Percentiles rank a stretch among this genome's conserved stretches.
Conservation (phyloP, 306 rosid genomes). For the Vigna mungo region DNA sequence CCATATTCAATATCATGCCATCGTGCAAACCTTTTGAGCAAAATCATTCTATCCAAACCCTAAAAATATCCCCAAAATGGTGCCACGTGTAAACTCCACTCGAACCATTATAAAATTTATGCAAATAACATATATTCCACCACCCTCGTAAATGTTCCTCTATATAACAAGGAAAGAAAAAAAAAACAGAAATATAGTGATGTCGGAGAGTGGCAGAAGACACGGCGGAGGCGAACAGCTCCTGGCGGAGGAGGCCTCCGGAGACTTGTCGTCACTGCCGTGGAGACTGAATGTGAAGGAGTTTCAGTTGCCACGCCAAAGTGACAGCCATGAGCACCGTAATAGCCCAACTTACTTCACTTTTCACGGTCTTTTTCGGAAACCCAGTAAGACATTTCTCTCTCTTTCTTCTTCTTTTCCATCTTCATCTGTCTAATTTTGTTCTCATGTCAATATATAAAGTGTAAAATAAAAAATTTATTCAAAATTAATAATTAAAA, state of each 20-base stretch:
- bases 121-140: background rate
- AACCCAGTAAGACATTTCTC: conserved; percentile 18
- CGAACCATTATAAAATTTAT: background rate
- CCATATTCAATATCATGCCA: background rate
- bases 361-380: conserved; percentile 13
- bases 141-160: background rate
- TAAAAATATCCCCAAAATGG: background rate
- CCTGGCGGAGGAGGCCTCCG: background rate
- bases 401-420: too few relatives aligned
- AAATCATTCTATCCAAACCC: background rate
- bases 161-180: background rate
- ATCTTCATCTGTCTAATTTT: too few relatives aligned
- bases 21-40: background rate
- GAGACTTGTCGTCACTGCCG: background rate
- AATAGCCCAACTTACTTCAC: background rate
- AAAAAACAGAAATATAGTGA: background rate
- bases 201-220: conserved; percentile 18
- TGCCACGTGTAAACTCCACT: background rate
- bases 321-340: too few relatives aligned
- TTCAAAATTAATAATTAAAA: too few relatives aligned
- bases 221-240: background rate
- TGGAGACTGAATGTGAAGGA: conserved; percentile 42
- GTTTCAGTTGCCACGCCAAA: conserved; percentile 23
- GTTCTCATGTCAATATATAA: too few relatives aligned
- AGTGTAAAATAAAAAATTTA: too few relatives aligned